Conservation (phyloP, 371 early-diverging fungal genomes). For the Mucor indicus region DNA sequence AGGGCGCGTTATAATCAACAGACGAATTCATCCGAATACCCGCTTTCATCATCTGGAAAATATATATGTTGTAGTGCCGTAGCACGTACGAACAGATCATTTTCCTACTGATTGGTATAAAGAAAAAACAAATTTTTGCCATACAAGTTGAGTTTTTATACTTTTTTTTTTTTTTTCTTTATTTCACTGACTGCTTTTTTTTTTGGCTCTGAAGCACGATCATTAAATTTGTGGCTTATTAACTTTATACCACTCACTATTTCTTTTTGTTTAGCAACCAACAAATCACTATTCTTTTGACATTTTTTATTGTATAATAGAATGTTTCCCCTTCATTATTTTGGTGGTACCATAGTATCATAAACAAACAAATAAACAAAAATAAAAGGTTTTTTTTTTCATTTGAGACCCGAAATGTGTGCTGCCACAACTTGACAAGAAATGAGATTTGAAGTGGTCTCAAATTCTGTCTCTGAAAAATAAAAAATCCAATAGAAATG, state of each 20-base stretch:
- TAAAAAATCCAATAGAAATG: background rate
- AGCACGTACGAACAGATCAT: constrained; percentile 40
- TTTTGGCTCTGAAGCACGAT: background rate
- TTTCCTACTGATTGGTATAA: constrained; percentile 44
- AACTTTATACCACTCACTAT: background rate
- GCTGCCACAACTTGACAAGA: background rate
- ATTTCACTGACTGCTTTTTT: background rate
- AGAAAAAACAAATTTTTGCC: no score
- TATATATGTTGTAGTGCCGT: constrained; percentile 32
- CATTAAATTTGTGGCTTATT: background rate
- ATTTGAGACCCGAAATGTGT: no score
- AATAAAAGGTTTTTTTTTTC: no score
- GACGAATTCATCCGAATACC: constrained; percentile 39
- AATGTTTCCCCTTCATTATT: no score
- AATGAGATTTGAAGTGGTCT: no score
- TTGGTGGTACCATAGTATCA: no score
- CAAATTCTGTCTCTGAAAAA: background rate
- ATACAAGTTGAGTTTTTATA: no score
- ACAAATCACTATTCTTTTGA: no score
- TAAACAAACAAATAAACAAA: no score
- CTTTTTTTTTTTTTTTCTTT: background rate
- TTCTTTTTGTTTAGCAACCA: no score
- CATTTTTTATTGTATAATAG: no score
- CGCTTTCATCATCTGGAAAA: constrained; percentile 47
- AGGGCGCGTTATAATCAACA: constrained; percentile 36